phyloP scores from a whole-genome alignment of 2,329 filamentous ascomycete species.

The Trichoderma sp. region DNA sequence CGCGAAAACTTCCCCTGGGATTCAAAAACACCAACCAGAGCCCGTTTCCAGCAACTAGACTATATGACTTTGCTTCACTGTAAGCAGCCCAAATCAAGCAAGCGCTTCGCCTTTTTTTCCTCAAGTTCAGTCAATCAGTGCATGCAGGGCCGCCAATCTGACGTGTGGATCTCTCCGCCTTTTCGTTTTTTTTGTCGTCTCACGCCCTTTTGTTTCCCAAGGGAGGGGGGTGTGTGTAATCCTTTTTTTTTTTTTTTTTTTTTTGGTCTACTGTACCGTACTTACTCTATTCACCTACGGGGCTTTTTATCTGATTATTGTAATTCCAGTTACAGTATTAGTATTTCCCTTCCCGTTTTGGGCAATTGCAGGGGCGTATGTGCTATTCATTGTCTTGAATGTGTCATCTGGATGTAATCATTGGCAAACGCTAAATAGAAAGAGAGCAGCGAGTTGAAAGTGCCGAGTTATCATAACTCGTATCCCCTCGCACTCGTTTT shows the following conservation, averaged over 20 bases:
- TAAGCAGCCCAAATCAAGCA: neutral
- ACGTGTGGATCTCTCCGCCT: slow-evolving; percentile 6
- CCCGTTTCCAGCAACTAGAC: neutral
- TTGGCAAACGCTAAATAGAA: neutral
- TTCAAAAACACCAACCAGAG: neutral
- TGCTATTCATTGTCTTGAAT: neutral
- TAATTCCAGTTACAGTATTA: neutral
- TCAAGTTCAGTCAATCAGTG: neutral
- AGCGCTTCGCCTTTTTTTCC: neutral
- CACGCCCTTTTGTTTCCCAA: neutral
- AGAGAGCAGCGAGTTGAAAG: neutral
- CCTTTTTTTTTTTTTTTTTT: neutral
- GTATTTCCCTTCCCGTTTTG: neutral
- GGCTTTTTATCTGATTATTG: neutral
- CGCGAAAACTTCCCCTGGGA: neutral
- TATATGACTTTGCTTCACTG: neutral
- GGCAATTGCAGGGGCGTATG: neutral
- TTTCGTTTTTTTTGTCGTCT: neutral
- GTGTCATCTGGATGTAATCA: neutral
- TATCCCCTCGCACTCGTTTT: neutral
- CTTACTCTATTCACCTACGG: neutral
- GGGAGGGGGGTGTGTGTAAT: neutral
- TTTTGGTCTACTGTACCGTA: too few relatives aligned
- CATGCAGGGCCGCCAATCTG: slow-evolving; percentile 15
- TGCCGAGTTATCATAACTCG: neutral